Evolutionary conservation across 345 rosid genomes (phyloP).

Genomic region (Diplotaxis tenuifolia): DNA sequence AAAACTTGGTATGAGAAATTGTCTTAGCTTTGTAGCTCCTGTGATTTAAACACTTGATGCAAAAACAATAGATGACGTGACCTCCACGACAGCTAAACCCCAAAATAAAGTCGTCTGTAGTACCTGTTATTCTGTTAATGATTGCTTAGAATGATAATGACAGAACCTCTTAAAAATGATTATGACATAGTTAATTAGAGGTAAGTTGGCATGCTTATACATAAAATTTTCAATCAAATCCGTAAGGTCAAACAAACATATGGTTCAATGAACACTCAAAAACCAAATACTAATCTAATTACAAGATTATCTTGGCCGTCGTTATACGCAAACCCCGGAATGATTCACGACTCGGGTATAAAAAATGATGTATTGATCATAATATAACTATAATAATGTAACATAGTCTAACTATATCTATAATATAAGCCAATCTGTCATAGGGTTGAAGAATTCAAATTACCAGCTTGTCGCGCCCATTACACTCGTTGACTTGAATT

Average conservation of each 20-base stretch:
- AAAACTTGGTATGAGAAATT: neutral
- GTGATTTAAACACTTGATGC: neutral
- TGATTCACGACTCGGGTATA: neutral
- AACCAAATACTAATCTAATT: neutral
- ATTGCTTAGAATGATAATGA: neutral
- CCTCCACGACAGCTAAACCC: neutral
- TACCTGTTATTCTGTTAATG: neutral
- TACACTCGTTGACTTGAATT: slow-evolving; percentile 8
- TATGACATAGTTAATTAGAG: neutral
- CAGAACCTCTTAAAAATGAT: neutral
- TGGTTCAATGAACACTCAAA: slow-evolving; percentile 1
- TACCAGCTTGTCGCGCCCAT: slow-evolving; percentile 13
- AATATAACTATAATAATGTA: neutral
- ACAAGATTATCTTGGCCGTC: neutral
- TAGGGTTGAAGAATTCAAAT: slow-evolving; percentile 4
- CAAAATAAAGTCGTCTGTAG: neutral
- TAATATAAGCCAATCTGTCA: slow-evolving; percentile 8
- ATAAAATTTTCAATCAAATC: neutral
- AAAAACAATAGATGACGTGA: neutral
- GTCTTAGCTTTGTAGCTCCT: neutral
- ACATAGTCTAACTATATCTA: neutral
- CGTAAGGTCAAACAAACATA: slow-evolving; percentile 4
- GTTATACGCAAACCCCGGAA: neutral
- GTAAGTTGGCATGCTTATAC: neutral
- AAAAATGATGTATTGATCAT: neutral